These are phyloP conservation scores for Pezicula radicicola DNA, from an alignment of 2,329 filamentous ascomycete genomes.

Conservation along the genomic window DNA sequence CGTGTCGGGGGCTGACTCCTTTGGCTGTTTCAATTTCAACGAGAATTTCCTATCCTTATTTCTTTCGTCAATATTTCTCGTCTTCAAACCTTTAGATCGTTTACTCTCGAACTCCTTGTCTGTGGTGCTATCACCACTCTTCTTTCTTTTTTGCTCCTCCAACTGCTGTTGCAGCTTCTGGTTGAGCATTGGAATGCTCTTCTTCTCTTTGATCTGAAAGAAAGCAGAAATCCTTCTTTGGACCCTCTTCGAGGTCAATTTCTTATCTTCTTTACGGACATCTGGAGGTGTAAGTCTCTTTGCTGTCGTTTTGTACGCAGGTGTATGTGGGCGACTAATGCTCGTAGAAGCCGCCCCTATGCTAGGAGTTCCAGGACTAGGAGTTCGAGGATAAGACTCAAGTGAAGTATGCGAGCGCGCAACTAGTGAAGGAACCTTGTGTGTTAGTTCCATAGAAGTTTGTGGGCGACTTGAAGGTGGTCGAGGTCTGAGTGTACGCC, in stretches of 20 bases:
- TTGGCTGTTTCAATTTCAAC: neutral
- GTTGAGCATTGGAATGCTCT: conserved; percentile 7
- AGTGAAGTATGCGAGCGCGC: neutral
- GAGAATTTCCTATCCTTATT: neutral
- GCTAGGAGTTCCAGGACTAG: neutral
- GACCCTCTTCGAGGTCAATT: conserved; percentile 2
- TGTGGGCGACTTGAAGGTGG: neutral
- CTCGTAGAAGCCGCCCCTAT: neutral
- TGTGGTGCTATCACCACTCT: conserved; percentile 4
- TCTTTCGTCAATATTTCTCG: neutral
- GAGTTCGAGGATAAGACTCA: neutral
- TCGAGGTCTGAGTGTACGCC: neutral
- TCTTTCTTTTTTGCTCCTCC: conserved; percentile 9
- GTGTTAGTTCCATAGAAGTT: neutral
- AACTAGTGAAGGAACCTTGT: neutral
- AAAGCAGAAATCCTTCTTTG: conserved; percentile 7
- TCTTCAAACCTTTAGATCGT: neutral
- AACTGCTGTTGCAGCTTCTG: conserved; percentile 11
- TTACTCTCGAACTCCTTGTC: neutral
- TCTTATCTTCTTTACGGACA: neutral
- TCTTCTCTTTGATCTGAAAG: conserved; percentile 4
- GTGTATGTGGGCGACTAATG: neutral
- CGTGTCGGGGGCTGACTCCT: neutral
- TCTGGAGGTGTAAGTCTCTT: conserved; percentile 4
- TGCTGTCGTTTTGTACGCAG: neutral